phyloP scores from a whole-genome alignment of 805 yeast genomes.

The Saturnispora diversa region DNA sequence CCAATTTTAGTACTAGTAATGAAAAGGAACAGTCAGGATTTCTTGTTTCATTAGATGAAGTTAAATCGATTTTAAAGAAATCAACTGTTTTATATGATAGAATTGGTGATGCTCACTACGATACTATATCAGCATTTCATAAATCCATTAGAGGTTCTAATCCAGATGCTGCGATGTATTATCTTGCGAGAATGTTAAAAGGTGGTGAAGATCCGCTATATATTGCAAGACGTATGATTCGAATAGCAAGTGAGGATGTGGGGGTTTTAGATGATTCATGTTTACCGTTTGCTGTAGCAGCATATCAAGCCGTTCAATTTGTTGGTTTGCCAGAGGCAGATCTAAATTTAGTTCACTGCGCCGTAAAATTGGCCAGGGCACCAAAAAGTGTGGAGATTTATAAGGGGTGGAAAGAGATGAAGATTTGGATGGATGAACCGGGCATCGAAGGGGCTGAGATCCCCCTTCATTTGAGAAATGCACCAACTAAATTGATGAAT shows the following conservation, averaged over 20 bases:
- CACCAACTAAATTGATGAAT: conserved; percentile 87
- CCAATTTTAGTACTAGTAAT: conserved; percentile 32
- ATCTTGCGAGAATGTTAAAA: conserved; percentile 76
- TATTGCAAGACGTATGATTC: conserved; percentile 81
- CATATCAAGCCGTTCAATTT: conserved; percentile 80
- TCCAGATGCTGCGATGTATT: conserved; percentile 83
- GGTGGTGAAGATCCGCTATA: conserved; percentile 94
- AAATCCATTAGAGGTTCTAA: conserved; percentile 86
- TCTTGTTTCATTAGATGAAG: conserved; percentile 31
- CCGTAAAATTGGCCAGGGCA: conserved; percentile 81
- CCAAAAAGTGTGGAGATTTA: conserved; percentile 82
- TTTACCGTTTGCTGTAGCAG: conserved; percentile 77
- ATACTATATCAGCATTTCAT: conserved; percentile 91
- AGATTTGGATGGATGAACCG: conserved; percentile 50
- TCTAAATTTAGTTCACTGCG: conserved; percentile 81
- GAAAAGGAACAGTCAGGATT: neutral
- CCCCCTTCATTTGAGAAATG: conserved; percentile 83
- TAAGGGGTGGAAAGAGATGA: conserved; percentile 68
- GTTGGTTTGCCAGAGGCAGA: conserved; percentile 95
- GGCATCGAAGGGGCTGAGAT: conserved; percentile 53
- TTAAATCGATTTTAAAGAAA: conserved; percentile 39
- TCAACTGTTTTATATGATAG: conserved; percentile 67
- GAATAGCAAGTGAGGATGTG: conserved; percentile 92
- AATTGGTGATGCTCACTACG: conserved; percentile 89
- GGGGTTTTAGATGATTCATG: conserved; percentile 80